A percentile compares a stretch with the other conserved stretches of the same genome.
phyloP scores from a whole-genome alignment of 2,329 filamentous ascomycete species.

The Colletotrichum echinochloae region DNA sequence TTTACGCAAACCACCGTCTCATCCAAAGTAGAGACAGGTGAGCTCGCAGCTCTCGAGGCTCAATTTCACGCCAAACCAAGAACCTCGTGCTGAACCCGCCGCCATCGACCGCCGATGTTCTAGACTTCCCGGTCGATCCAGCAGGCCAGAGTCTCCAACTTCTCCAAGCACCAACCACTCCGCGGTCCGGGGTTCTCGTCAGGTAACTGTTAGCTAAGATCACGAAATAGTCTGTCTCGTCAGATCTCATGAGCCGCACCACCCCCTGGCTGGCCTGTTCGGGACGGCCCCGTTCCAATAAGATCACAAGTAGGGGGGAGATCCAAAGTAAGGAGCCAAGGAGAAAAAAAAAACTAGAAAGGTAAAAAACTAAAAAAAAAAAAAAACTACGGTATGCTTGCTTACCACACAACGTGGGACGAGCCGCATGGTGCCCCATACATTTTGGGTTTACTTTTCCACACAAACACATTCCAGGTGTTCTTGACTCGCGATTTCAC shows the following conservation, averaged over 20 bases:
- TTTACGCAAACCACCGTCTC: too few species aligned
- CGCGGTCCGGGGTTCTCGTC: slow-evolving; percentile 14
- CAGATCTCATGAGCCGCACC: background rate
- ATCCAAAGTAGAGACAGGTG: too few species aligned
- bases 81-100: background rate
- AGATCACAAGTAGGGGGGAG: too few species aligned
- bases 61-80: background rate
- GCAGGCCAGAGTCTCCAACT: slow-evolving; percentile 2
- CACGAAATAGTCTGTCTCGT: slow-evolving; percentile 14
- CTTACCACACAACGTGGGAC: slow-evolving; percentile 11
- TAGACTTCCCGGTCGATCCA: background rate
- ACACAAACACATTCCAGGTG: too few species aligned
- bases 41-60: background rate
- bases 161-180: background rate
- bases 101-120: background rate
- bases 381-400: background rate
- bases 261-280: background rate
- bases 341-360: background rate
- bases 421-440: too few species aligned
- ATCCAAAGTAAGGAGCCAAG: too few species aligned
- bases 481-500: slow-evolving; percentile 19
- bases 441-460: too few species aligned
- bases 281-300: slow-evolving; percentile 11
- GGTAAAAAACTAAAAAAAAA: background rate
- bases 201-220: slow-evolving; percentile 37